phyloP scores from a whole-genome alignment of 495 filamentous ascomycete species.

The Aspergillus leporis region DNA sequence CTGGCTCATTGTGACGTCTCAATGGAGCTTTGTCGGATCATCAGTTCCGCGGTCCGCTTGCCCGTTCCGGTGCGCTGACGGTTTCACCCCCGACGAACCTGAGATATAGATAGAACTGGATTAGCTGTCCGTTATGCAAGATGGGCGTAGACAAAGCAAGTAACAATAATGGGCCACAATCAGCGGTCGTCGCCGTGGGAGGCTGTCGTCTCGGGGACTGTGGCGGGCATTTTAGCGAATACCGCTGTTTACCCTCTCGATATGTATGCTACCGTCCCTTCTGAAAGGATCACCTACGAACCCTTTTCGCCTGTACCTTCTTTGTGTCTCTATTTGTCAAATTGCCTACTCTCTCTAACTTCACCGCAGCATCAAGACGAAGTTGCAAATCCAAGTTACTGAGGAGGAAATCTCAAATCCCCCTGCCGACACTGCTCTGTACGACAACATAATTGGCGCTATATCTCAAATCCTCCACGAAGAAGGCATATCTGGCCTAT shows the following conservation, averaged over 20 bases:
- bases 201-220: conserved; percentile 17
- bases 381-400: neutral
- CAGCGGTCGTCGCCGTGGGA: conserved; percentile 17
- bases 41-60: too few relatives aligned
- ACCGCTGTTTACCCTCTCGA: neutral
- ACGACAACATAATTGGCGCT: conserved; percentile 2
- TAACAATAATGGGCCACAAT: conserved; percentile 15
- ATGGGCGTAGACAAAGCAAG: too few relatives aligned
- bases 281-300: too few relatives aligned
- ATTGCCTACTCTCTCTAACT: neutral
- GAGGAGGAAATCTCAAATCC: neutral
- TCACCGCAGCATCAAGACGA: neutral
- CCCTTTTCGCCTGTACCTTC: too few relatives aligned
- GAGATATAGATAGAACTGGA: too few relatives aligned
- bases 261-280: neutral
- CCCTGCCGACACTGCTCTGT: neutral
- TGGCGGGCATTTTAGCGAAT: conserved; percentile 19
- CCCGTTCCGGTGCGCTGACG: too few relatives aligned
- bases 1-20: too few relatives aligned
- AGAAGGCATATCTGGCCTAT: conserved; percentile 18
- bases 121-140: too few relatives aligned
- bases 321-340: neutral
- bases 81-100: too few relatives aligned
- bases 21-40: too few relatives aligned
- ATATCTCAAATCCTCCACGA: conserved; percentile 12